These are phyloP conservation scores for Talaromyces liani DNA, from an alignment of 495 filamentous ascomycete genomes.

Conservation along the genomic window DNA sequence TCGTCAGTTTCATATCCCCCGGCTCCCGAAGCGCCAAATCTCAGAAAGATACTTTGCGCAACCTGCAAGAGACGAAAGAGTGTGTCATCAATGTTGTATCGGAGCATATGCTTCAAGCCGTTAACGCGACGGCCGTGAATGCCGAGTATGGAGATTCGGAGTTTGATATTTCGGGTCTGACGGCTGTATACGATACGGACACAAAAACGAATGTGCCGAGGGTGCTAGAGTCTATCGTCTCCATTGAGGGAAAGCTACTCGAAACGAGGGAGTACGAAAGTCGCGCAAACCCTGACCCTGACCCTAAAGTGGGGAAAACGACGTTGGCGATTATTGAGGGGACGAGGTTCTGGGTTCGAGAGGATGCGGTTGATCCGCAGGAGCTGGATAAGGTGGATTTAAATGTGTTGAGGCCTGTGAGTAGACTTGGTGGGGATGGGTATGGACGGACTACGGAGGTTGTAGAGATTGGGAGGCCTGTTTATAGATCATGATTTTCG, in stretches of 20 bases:
- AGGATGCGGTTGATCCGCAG: conserved; percentile 73
- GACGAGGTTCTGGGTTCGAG: conserved; percentile 77
- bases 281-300: conserved; percentile 49
- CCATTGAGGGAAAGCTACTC: conserved; percentile 72
- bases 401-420: conserved; percentile 62
- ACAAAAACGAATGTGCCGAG: conserved; percentile 53
- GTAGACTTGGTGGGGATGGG: conserved; percentile 74
- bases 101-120: conserved; percentile 81
- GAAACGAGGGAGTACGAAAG: conserved; percentile 71
- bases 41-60: conserved; percentile 70
- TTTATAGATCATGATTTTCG: neutral
- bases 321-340: conserved; percentile 78
- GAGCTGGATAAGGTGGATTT: conserved; percentile 65
- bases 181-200: conserved; percentile 57
- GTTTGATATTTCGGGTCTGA: conserved; percentile 74
- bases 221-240: conserved; percentile 75
- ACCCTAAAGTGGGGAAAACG: conserved; percentile 50
- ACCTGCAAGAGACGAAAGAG: conserved; percentile 63
- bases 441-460: conserved; percentile 66
- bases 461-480: conserved; percentile 68
- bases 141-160: conserved; percentile 72
- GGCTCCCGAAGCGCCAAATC: conserved; percentile 34
- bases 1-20: conserved; percentile 56
- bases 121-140: conserved; percentile 72
- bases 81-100: conserved; percentile 80